Evolutionary conservation across 345 rosid species (phyloP).

Genomic region (Raphanus sativus): DNA sequence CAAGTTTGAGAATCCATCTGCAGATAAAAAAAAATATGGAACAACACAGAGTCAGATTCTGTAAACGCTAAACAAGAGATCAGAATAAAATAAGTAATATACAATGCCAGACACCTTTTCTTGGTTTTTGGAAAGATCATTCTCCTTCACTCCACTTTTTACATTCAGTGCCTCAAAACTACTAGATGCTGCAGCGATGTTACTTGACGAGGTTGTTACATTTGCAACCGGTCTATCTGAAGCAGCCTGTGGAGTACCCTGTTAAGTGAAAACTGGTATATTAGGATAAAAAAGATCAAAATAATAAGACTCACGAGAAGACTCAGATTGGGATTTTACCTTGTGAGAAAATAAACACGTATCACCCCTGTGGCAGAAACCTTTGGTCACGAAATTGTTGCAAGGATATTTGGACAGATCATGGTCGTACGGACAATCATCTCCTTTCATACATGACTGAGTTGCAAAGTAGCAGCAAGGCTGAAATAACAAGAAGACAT

Average conservation of each 20-base stretch:
- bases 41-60: constrained; percentile 19
- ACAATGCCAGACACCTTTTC: constrained; percentile 42
- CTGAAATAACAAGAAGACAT: constrained; percentile 48
- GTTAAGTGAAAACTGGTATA: not conserved
- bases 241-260: constrained; percentile 32
- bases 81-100: constrained; percentile 1
- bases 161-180: constrained; percentile 17
- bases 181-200: too few relatives aligned
- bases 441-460: constrained; percentile 83
- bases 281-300: constrained; percentile 4
- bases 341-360: constrained; percentile 79
- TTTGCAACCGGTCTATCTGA: constrained; percentile 13
- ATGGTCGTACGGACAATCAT: constrained; percentile 84
- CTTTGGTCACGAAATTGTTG: constrained; percentile 49
- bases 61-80: constrained; percentile 2
- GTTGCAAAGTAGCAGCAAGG: constrained; percentile 88
- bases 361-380: constrained; percentile 73
- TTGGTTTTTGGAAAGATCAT: constrained; percentile 32
- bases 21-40: not conserved
- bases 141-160: constrained; percentile 29
- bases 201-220: constrained; percentile 23
- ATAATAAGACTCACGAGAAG: not conserved
- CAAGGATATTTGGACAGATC: constrained; percentile 84
- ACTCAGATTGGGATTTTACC: constrained; percentile 47
- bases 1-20: constrained; percentile 19